These are phyloP conservation scores for Penicillium robsamsonii DNA, from an alignment of 495 filamentous ascomycete genomes.

Conservation along the genomic window DNA sequence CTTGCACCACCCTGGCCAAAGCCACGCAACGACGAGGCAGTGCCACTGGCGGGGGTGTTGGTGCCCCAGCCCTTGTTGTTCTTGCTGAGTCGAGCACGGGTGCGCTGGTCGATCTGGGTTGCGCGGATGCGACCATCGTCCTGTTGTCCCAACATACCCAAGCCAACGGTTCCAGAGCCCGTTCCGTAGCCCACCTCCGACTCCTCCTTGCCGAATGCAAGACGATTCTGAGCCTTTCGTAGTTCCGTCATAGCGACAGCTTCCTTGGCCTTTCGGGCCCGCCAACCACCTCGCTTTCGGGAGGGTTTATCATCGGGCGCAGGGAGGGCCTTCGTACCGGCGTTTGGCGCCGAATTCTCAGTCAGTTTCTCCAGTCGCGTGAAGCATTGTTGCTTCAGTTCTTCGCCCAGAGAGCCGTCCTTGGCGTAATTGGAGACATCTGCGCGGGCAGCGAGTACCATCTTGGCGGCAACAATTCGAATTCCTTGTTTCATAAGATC, in stretches of 20 bases:
- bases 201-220: conserved; percentile 96
- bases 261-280: conserved; percentile 94
- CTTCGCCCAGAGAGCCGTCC: conserved; percentile 79
- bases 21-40: conserved; percentile 73
- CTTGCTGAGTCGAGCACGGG: conserved; percentile 85
- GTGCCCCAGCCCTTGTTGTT: conserved; percentile 96
- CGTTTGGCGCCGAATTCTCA: conserved; percentile 81
- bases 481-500: conserved; percentile 93
- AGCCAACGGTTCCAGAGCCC: conserved; percentile 79
- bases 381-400: conserved; percentile 78
- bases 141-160: conserved; percentile 91
- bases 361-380: conserved; percentile 91
- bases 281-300: conserved; percentile 86
- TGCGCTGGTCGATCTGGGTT: conserved; percentile 88
- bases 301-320: conserved; percentile 95
- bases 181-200: conserved; percentile 89
- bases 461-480: conserved; percentile 90
- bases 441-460: conserved; percentile 84
- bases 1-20: conserved; percentile 63
- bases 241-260: conserved; percentile 96
- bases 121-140: conserved; percentile 84
- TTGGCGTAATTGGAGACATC: conserved; percentile 81
- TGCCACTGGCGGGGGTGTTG: conserved; percentile 59
- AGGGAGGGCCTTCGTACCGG: conserved; percentile 81
- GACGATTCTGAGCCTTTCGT: conserved; percentile 91